Evolutionary conservation across 331 rosid genomes (phyloP).

Genomic region (Rosa hybrid): DNA sequence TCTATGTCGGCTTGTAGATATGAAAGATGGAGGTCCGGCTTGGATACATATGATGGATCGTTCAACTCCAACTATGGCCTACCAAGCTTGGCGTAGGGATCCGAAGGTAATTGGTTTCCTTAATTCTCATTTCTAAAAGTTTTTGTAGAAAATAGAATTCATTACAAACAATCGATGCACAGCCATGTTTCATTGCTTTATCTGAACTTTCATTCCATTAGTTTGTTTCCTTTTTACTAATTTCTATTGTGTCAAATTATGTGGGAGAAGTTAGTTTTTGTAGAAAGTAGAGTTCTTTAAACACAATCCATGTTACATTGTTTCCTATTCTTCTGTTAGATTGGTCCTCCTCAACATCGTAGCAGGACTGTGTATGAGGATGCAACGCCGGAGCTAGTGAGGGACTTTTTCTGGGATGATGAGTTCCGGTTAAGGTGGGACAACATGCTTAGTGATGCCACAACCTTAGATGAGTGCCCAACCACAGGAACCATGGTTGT

Average conservation of each 20-base stretch:
- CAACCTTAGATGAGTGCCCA: conserved; percentile 57
- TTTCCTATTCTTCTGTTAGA: conserved; percentile 36
- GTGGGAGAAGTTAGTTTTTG: neutral
- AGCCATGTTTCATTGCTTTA: neutral
- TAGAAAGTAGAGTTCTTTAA: neutral
- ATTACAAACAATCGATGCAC: neutral
- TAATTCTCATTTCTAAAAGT: neutral
- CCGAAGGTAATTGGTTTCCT: conserved; percentile 38
- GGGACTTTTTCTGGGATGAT: conserved; percentile 98
- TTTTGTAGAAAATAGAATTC: neutral
- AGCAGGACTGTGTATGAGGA: conserved; percentile 78
- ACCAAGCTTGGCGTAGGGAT: conserved; percentile 68
- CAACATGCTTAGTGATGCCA: conserved; percentile 68
- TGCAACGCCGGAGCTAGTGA: conserved; percentile 69
- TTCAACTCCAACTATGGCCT: conserved; percentile 51
- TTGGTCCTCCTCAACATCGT: conserved; percentile 88
- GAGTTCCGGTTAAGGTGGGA: conserved; percentile 80
- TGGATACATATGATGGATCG: conserved; percentile 76
- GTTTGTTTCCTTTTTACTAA: no score
- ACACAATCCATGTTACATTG: neutral
- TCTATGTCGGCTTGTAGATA: conserved; percentile 49
- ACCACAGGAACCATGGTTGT: conserved; percentile 77
- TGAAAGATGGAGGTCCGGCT: conserved; percentile 58
- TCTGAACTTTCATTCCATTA: no score
- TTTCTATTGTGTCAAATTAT: neutral